A percentile compares a stretch with the other conserved stretches of the same genome.
phyloP scores from a whole-genome alignment of 345 rosid species.

The Aquilaria sinensis region DNA sequence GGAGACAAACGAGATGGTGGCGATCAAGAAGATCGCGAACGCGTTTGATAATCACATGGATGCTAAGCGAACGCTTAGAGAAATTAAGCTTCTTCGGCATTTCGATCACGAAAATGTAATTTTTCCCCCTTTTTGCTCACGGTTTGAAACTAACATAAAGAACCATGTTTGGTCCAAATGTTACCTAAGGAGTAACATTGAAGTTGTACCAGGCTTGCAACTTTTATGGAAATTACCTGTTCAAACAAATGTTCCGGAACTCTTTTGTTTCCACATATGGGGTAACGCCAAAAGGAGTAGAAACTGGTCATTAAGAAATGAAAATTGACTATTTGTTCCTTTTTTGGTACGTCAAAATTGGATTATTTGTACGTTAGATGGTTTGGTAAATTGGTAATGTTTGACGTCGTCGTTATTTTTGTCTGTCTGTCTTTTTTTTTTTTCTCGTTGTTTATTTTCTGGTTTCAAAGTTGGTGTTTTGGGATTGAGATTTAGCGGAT shows the following conservation, averaged over 20 bases:
- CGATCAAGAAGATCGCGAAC: conserved; percentile 92
- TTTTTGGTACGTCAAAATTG: too few species aligned
- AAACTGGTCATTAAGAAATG: too few species aligned
- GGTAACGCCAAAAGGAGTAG: too few species aligned
- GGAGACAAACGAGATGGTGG: conserved; percentile 93
- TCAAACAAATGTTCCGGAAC: too few species aligned
- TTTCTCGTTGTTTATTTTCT: background rate
- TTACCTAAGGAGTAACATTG: background rate
- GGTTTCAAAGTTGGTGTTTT: background rate
- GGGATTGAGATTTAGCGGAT: background rate
- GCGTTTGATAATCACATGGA: conserved; percentile 97
- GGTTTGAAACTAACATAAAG: background rate
- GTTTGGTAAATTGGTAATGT: too few species aligned
- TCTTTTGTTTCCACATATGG: too few species aligned
- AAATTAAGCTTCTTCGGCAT: conserved; percentile 93
- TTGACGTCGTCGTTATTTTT: background rate
- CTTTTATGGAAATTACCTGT: too few species aligned
- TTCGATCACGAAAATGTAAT: conserved; percentile 95
- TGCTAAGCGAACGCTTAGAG: conserved; percentile 97
- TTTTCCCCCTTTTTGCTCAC: background rate
- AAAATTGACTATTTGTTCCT: too few species aligned
- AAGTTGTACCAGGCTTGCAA: too few species aligned
- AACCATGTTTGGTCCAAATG: too few species aligned
- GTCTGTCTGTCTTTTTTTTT: too few species aligned
- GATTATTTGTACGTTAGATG: too few species aligned